Percentiles rank a stretch among this genome's conserved stretches.
These are phyloP conservation scores for Hypomyces rosellus DNA, from an alignment of 2,329 filamentous ascomycete genomes.

Conservation along the genomic window DNA sequence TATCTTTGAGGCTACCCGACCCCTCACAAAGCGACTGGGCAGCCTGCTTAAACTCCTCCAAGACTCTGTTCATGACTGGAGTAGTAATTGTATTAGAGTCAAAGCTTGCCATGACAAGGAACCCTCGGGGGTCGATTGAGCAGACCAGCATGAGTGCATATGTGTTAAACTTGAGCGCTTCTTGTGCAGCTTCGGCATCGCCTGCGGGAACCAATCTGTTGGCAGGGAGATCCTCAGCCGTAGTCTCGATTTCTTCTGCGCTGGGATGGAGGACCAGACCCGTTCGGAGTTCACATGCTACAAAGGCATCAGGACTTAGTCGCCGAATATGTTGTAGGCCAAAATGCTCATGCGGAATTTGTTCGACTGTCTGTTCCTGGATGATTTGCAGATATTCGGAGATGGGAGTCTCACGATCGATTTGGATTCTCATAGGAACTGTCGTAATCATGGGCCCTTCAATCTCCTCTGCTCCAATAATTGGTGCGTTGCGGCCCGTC, in stretches of 20 bases:
- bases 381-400: slow-evolving; percentile 49
- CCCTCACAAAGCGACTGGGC: slow-evolving; percentile 41
- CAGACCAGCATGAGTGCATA: slow-evolving; percentile 63
- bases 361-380: slow-evolving; percentile 48
- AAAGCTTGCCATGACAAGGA: slow-evolving; percentile 58
- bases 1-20: slow-evolving; percentile 25
- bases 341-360: slow-evolving; percentile 59
- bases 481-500: slow-evolving; percentile 47
- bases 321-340: slow-evolving; percentile 54
- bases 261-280: slow-evolving; percentile 49
- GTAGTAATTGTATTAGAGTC: slow-evolving; percentile 53
- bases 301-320: slow-evolving; percentile 46
- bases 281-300: slow-evolving; percentile 51
- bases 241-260: slow-evolving; percentile 22
- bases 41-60: slow-evolving; percentile 47
- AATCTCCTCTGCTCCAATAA: slow-evolving; percentile 45
- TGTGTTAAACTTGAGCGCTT: slow-evolving; percentile 52
- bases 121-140: slow-evolving; percentile 48
- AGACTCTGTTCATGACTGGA: slow-evolving; percentile 45
- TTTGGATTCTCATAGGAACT: slow-evolving; percentile 46
- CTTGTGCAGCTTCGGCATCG: slow-evolving; percentile 50
- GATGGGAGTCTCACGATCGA: slow-evolving; percentile 30
- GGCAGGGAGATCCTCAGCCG: slow-evolving; percentile 33
- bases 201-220: slow-evolving; percentile 48
- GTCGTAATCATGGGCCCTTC: slow-evolving; percentile 57